These are phyloP conservation scores for Pisolithus thermaeus DNA, from an alignment of 1,284 basidiomycete species.

Conservation along the genomic window DNA sequence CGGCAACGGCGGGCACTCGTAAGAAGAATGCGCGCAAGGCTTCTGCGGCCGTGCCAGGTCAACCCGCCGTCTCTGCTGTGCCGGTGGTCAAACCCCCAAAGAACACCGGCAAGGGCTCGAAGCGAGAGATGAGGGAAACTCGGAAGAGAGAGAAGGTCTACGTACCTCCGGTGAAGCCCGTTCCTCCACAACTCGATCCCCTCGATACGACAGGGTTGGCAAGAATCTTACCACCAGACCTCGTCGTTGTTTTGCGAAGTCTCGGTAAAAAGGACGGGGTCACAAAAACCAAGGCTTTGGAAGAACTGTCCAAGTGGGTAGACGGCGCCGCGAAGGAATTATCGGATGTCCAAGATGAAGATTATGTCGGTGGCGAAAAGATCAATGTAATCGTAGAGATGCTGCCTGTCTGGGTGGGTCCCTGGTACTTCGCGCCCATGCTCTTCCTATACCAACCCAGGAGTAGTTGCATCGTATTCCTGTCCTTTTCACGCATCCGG, in stretches of 20 bases:
- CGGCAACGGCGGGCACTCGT: slow-evolving; percentile 72
- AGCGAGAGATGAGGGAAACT: slow-evolving; percentile 64
- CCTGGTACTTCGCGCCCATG: slow-evolving; percentile 1
- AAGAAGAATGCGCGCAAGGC: slow-evolving; percentile 80
- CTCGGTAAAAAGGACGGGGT: slow-evolving; percentile 90
- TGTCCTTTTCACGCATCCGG: slow-evolving; percentile 75
- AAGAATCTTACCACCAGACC: slow-evolving; percentile 71
- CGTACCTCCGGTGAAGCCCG: slow-evolving; percentile 83
- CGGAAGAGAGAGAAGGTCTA: slow-evolving; percentile 70
- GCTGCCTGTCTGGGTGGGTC: slow-evolving; percentile 86
- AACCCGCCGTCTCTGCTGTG: slow-evolving; percentile 13
- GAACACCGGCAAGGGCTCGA: slow-evolving; percentile 36
- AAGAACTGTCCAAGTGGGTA: slow-evolving; percentile 78
- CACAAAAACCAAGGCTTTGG: slow-evolving; percentile 83
- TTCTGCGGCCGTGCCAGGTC: slow-evolving; percentile 26
- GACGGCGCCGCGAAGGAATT: slow-evolving; percentile 41
- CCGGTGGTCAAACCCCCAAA: slow-evolving; percentile 42
- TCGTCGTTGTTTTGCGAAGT: slow-evolving; percentile 78
- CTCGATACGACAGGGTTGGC: slow-evolving; percentile 84
- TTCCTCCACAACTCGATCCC: slow-evolving; percentile 82
- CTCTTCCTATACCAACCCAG: slow-evolving; percentile 2
- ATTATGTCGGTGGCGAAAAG: slow-evolving; percentile 23
- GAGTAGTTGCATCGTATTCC: slow-evolving; percentile 81
- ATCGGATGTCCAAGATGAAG: slow-evolving; percentile 19
- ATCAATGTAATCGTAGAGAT: slow-evolving; percentile 52